Evolutionary conservation across 352 stramenopile species (phyloP), one percentile per base, ranked within the genome.

Genomic region (Peronosclerospora sorghi): DNA sequence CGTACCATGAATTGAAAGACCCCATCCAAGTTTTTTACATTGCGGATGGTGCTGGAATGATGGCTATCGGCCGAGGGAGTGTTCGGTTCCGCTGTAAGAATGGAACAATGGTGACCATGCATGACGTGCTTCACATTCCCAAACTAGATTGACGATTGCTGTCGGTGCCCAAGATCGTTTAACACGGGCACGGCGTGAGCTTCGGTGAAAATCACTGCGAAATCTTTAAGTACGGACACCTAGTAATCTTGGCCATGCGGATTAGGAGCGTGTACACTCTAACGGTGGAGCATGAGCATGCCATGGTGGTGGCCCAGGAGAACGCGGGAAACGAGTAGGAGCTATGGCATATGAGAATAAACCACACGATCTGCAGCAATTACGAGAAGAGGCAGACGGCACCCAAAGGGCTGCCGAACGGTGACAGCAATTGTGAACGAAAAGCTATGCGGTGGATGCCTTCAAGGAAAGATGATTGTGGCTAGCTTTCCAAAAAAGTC

Each of bases 131-230:
- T 9, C 32, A 36, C 32, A 36, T 36, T 19, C 32, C 10, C n/a
- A 36, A 5, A 6, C 32, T 36, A 15, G 32, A 36, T 15, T 9
- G 32, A 15, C 32, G 32, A 12, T n/a, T 34, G 15, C 28, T 34
- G 15, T 9, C 28, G 28, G 28, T 34, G 9, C 28, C 28, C 3
- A 34, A 34, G 28, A 34, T 34, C 8, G 28, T 34, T n/a, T 3
- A 34, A n/a, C 28, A 13, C 15, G 3, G 28, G 28, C 8, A 34
- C 28, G 15, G 15, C 28, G 28, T 34, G 13, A 4, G 28, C 13
- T 34, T 51, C 44, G 36, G 19, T 32, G 35, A 14, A 41, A 34
- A 34, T 15, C 15, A 34, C 28, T 34, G 28, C 28, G 28, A n/a
- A 4, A 34, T 34, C 28, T 34, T 15, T n/a, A 34, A 34, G 28